Base-by-base conservation (phyloP, 2,329 filamentous ascomycete species). In the Cercospora sp. region DNA sequence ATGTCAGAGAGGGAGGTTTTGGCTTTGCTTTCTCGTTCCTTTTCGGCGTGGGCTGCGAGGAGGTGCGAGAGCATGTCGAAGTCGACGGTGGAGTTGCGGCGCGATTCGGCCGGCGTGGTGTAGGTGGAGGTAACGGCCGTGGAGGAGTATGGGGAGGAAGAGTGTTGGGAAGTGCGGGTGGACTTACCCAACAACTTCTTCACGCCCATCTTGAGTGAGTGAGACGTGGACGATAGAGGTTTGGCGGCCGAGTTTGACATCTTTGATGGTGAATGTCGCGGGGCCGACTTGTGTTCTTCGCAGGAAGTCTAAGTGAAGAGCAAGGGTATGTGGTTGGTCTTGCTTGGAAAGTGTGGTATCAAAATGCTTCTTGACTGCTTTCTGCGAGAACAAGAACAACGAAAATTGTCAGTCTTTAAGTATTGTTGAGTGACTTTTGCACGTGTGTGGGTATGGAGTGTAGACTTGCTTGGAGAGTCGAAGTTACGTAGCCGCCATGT, bases 401-500 rank as follows among this genome's bases (percentile, higher is more conserved):
- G 45, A 30, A 37, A 18, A 21, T 49, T 8, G 61, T 66, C 32
- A 69, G 66, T 18, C 13, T 58, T 60, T 65, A 66, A 65, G 57
- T 68, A 37, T 60, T 51, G 45, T 24, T 21, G 43, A 49, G 18
- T 24, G 43, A 49, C 26, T 30, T 30, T 8, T 64, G 30, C 43
- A 67, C 60, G 65, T 55, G 66, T 43, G 34, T 26, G 30, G 13
- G 18, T 21, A 45, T 59, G 26, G 32, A 57, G n/a, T 53, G 40
- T 49, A 58, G 37, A 65, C 63, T 63, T 66, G 69, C 71, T 59
- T 71, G 70, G 69, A 92, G 84, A 60, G 86, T 82, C 0, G 88
- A 84, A 9, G 89, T 89, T 16, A 91, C 86, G 73, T 89, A 90
- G 67, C 90, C 90, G 63, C 90, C 90, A 77, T 92, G 89, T 5